Evolutionary conservation across 495 filamentous ascomycete genomes (phyloP).

Genomic region (Tuber magnatum): DNA sequence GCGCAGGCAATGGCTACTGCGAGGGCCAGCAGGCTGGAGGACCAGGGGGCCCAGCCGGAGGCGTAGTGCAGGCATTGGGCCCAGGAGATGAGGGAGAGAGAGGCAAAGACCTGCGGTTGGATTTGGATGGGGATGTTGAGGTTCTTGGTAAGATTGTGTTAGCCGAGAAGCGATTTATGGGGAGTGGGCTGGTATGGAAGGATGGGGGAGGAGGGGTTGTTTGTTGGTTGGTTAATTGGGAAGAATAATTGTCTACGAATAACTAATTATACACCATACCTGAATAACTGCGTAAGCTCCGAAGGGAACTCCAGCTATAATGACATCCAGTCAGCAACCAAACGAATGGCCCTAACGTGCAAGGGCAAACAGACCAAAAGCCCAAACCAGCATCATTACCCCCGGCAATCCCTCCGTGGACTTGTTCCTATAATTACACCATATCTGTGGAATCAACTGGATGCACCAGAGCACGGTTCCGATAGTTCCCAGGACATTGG

Average conservation of each 20-base stretch:
- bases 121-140: slow-evolving; percentile 71
- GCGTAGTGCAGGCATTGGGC: slow-evolving; percentile 59
- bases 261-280: not conserved
- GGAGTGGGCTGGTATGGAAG: not conserved
- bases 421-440: slow-evolving; percentile 64
- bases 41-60: slow-evolving; percentile 19
- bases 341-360: not conserved
- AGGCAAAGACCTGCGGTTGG: slow-evolving; percentile 64
- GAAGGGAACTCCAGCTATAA: slow-evolving; percentile 47
- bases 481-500: slow-evolving; percentile 52
- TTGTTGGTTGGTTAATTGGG: not conserved
- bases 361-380: slow-evolving; percentile 48
- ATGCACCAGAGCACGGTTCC: slow-evolving; percentile 54
- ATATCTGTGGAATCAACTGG: slow-evolving; percentile 56
- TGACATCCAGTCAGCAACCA: slow-evolving; percentile 9
- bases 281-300: slow-evolving; percentile 43
- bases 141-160: slow-evolving; percentile 45
- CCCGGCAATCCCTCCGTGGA: slow-evolving; percentile 65
- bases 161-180: not conserved
- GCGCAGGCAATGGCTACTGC: slow-evolving; percentile 47
- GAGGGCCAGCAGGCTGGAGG: slow-evolving; percentile 3
- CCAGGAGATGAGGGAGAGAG: slow-evolving; percentile 60
- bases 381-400: slow-evolving; percentile 71
- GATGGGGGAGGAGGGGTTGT: not conserved
- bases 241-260: not conserved